Evolutionary conservation across 768 basidiomycete genomes (phyloP).

Genomic region (Chalciporus chontae): DNA sequence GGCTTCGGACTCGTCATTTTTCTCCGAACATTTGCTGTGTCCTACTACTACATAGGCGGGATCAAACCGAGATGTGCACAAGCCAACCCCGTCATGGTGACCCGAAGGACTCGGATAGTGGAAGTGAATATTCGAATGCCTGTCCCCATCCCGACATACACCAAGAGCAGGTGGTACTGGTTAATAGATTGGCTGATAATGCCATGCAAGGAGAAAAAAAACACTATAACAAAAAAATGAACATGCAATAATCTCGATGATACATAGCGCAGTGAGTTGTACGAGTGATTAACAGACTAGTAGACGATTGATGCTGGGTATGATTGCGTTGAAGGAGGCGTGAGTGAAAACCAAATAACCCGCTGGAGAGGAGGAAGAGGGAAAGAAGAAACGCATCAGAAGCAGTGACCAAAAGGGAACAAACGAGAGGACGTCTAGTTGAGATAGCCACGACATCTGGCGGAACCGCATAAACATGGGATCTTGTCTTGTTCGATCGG

Average conservation of each 20-base stretch:
- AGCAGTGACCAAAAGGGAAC: background rate
- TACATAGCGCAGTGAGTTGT: conserved; percentile 30
- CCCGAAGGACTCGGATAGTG: too few species aligned
- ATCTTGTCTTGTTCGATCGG: conserved; percentile 99
- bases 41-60: too few species aligned
- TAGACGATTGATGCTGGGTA: conserved; percentile 12
- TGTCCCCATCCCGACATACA: too few species aligned
- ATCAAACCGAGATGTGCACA: too few species aligned
- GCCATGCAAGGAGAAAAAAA: conserved; percentile 3
- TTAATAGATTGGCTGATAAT: conserved; percentile 16
- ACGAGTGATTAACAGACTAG: background rate
- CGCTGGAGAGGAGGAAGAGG: background rate
- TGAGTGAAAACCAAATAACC: conserved; percentile 4
- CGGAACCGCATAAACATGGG: conserved; percentile 85
- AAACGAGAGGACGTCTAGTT: conserved; percentile 55
- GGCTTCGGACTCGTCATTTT: too few species aligned
- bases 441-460: conserved; percentile 91
- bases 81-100: too few species aligned
- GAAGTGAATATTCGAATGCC: too few species aligned
- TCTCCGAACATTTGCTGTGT: too few species aligned
- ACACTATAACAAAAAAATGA: conserved; percentile 3
- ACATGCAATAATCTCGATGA: conserved; percentile 27
- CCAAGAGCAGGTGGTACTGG: background rate
- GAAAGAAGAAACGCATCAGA: background rate
- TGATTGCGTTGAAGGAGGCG: conserved; percentile 12